Base-by-base conservation (phyloP, 805 yeast genomes). In the Alloascoidea hylecoeti region DNA sequence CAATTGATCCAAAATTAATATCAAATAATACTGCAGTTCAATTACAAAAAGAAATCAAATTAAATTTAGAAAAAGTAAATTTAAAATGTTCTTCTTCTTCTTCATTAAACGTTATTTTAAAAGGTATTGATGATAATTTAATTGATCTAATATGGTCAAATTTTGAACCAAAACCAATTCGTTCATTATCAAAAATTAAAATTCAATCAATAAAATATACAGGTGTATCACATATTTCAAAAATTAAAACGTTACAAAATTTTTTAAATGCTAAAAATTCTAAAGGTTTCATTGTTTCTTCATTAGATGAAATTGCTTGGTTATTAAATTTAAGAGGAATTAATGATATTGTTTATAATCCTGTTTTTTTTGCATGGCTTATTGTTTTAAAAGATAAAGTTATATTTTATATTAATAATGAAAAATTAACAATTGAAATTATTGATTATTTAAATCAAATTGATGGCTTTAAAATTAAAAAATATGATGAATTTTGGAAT, bases 251-350 rank as follows among this genome's bases (percentile, higher is more conserved):
- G 39, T 44, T 64, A 35, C 47, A 61, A 5, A 46, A 47, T 35
- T 46, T 41, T 4, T 41, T 62, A 36, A 44, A 40, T n/a, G 36
- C 46, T 40, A 55, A 36, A 42, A 55, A 32, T 41, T 52, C 35
- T 42, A 52, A 19, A 50, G 70, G 40, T 45, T 55, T 83, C 35
- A 60, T 86, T 12, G 63, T 83, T 2, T 65, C 75, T n/a, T 75
- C 86, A 1, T 58, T 88, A 38, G 96, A 89, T 59, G 95, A 88
- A 47, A 73, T 86, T 44, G 92, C 95, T 4, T 88, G 96, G 96
- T 58, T 86, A 34, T 69, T 86, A 51, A 89, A 89, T 51, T 59
- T 89, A 40, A 72, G 98, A 45, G 83, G 88, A 3, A 70, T 57
- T 35, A 42, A 68, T 16, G 97, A 89, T 53, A 78, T 89, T 41